Evolutionary conservation across 176 grass and related monocot genomes (phyloP), one percentile per base, ranked within the genome.

Genomic region (Dendrocalamus sinicus): DNA sequence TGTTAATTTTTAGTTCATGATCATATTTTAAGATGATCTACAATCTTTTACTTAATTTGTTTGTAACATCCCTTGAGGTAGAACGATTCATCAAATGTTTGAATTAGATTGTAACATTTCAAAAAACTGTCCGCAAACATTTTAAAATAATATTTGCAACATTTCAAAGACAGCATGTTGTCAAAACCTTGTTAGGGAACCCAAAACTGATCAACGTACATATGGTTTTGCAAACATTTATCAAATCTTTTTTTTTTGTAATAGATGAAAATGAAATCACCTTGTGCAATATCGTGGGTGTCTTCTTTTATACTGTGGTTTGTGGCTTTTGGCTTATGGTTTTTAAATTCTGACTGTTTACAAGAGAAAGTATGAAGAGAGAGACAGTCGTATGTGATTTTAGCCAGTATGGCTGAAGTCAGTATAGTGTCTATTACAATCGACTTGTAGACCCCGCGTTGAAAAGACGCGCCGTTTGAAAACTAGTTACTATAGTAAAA

Each of bases 221-320:
- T 37, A 67, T 12, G 1, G 12, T 16, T 66, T 32, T 80, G 61
- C 63, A 52, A 37, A 67, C 66, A 53, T 67, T 67, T 66, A 20
- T 68, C 77, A 79, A 80, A 52, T 39, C 6, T 67, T 67, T 15
- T n/a, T 19, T 53, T 64, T 13, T 52, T 32, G 39, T 62, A 48
- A 63, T 30, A 68, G 12, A 81, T 40, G 78, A 68, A 67, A 52
- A 81, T 53, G 78, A 68, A 67, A 52, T 12, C 78, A 53, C 50
- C 66, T 81, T 52, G 28, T 67, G 77, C 23, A 79, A 65, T 79
- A 79, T 48, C 6, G 2, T 35, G 32, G 32, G 32, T 35, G 32
- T 35, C 32, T 35, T 35, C 2, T 35, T 35, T 35, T 35, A 2
- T 1, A 32, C 30, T 32, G 2, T 32, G 30, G 30, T 32, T 32